A percentile compares a stretch with the other conserved stretches of the same genome.
phyloP scores from a whole-genome alignment of 176 grass and related monocot genomes.

The Hordeum marinum region DNA sequence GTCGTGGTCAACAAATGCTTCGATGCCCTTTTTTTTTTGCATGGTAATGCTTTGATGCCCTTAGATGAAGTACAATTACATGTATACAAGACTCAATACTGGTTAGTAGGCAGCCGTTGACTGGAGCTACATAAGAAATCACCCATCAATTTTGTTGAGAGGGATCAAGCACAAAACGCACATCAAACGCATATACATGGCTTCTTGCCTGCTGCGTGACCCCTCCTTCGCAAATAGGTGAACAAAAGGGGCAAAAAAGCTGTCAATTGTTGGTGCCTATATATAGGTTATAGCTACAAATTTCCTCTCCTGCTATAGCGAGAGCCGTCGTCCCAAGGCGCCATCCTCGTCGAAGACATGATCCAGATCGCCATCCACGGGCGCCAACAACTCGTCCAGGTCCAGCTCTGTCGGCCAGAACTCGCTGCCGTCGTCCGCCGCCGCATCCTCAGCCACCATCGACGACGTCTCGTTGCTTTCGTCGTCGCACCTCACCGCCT shows the following conservation, averaged over 20 bases:
- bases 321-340: slow-evolving; percentile 35
- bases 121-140: neutral
- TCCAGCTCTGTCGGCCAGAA: slow-evolving; percentile 37
- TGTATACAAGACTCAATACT: neutral
- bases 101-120: neutral
- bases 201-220: neutral
- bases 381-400: slow-evolving; percentile 41
- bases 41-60: too few species aligned
- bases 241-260: neutral
- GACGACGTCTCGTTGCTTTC: slow-evolving; percentile 30
- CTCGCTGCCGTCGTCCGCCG: slow-evolving; percentile 35
- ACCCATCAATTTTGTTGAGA: neutral
- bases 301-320: slow-evolving; percentile 24
- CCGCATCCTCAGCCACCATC: neutral
- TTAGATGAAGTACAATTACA: neutral
- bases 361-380: slow-evolving; percentile 41
- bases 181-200: slow-evolving; percentile 19
- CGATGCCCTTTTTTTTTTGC: too few species aligned
- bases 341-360: neutral
- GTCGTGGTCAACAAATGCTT: too few species aligned
- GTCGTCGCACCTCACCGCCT: slow-evolving; percentile 15
- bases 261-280: neutral
- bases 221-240: neutral
- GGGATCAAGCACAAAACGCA: slow-evolving; percentile 3
- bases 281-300: neutral